Evolutionary conservation across 768 basidiomycete genomes (phyloP), one percentile per base, ranked within the genome.

Genomic region (Pilatotrama ljubarskyi): DNA sequence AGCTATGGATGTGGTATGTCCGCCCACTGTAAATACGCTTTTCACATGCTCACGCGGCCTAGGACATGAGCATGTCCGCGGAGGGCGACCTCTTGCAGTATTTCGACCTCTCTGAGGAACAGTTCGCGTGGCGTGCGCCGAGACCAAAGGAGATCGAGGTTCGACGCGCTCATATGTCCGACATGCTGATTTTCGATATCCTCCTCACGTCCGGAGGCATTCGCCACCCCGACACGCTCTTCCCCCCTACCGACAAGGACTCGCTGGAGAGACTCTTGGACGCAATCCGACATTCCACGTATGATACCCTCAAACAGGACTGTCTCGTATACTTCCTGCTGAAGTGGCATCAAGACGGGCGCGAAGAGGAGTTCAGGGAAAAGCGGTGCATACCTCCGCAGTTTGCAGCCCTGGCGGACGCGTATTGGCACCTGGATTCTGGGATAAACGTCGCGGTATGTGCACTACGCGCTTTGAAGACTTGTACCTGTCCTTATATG

Each of bases 401-500:
- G 66, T 93, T 92, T 67, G 77, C 81, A 7, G 75, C 80, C 4
- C 79, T 93, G 47, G 83, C 89, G n/a, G 87, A 91, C 74, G 91
- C 92, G 68, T 93, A 93, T 75, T 94, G 89, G 88, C 75, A 84
- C 70, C 75, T 94, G 59, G 92, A 94, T 73, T 80, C 83, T 2
- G 89, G 88, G 11, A 76, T 80, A n/a, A 76, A 85, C 43, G 70
- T 88, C 51, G 71, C 81, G 47, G 91, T 92, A 71, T 63, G 88
- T 82, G 14, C 49, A 40, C 43, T 49, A 20, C 56, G 18, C 47
- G 37, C 47, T 8, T 35, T 38, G 9, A 11, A n/a, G 4, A 35
- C 20, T 26, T 1, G 15, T 38, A 15, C 17, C 18, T 11, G 26
- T 40, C 55, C 14, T 36, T 32, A 1, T 8, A n/a, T 15, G 17